These are phyloP conservation scores for Gymnopus androsaceus DNA, from an alignment of 1,284 basidiomycete species.

Conservation along the genomic window DNA sequence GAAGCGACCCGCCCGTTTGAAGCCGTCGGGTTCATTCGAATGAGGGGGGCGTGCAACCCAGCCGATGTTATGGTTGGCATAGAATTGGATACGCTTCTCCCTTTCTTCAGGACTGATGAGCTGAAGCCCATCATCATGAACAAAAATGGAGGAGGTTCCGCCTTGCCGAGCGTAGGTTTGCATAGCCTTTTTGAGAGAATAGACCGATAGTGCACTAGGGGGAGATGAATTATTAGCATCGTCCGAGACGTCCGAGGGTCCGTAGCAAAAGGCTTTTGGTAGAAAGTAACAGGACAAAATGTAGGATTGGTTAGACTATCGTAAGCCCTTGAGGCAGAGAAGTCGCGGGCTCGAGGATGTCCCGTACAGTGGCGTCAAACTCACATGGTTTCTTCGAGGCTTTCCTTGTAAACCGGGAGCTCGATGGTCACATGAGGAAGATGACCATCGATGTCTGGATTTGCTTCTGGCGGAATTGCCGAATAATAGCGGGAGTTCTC, in stretches of 20 bases:
- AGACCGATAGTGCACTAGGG: constrained; percentile 70
- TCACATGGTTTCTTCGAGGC: constrained; percentile 66
- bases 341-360: background rate
- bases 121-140: constrained; percentile 79
- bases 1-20: constrained; percentile 83
- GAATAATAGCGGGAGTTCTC: constrained; percentile 77
- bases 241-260: no score
- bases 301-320: no score
- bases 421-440: constrained; percentile 78
- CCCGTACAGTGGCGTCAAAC: constrained; percentile 26
- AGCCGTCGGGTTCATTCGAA: constrained; percentile 56
- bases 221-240: constrained; percentile 4
- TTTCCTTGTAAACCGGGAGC: constrained; percentile 84
- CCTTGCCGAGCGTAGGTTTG: constrained; percentile 84
- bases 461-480: constrained; percentile 57
- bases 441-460: constrained; percentile 57
- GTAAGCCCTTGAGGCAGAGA: background rate
- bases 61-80: constrained; percentile 79
- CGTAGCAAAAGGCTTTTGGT: no score
- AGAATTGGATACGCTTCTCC: constrained; percentile 68
- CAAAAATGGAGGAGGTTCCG: constrained; percentile 73
- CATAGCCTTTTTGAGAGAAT: constrained; percentile 83
- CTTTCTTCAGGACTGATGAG: constrained; percentile 62
- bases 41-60: constrained; percentile 84
- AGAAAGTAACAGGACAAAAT: background rate